Evolutionary conservation across 768 basidiomycete genomes (phyloP).

Genomic region (Boletus subparvulus): DNA sequence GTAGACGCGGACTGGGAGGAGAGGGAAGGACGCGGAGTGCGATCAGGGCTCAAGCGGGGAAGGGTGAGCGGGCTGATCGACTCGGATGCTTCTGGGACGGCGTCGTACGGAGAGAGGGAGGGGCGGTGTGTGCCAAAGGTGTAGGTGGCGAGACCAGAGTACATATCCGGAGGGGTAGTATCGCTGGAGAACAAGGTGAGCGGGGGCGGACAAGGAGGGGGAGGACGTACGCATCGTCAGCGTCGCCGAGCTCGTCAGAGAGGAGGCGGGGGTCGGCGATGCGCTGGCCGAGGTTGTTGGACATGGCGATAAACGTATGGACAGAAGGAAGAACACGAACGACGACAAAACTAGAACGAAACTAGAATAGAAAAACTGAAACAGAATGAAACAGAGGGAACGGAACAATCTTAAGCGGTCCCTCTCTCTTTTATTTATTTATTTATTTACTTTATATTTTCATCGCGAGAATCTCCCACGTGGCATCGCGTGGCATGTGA

Average conservation of each 20-base stretch:
- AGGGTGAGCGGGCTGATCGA: conserved; percentile 40
- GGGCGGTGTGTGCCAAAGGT: conserved; percentile 40
- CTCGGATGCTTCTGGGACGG: conserved; percentile 20
- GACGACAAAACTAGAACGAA: background rate
- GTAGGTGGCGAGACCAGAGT: conserved; percentile 41
- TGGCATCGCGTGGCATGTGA: conserved; percentile 26
- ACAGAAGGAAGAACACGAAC: conserved; percentile 5
- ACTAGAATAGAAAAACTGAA: background rate
- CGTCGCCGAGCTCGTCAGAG: conserved; percentile 25
- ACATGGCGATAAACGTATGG: conserved; percentile 20
- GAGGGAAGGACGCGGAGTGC: conserved; percentile 47
- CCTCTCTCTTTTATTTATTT: conserved; percentile 9
- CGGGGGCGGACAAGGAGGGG: background rate
- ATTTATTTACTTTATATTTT: background rate
- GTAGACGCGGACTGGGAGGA: conserved; percentile 17
- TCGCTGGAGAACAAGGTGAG: background rate
- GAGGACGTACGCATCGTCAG: conserved; percentile 5
- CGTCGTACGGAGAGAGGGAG: conserved; percentile 17
- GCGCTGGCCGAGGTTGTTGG: conserved; percentile 22
- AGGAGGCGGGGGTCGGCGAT: conserved; percentile 31
- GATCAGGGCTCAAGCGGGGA: conserved; percentile 34
- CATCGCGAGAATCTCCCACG: conserved; percentile 20
- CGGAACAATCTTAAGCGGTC: background rate
- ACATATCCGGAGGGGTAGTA: conserved; percentile 24
- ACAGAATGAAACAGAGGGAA: background rate